Percentiles rank a stretch among this genome's conserved stretches.
These are phyloP conservation scores for Huntiella bhutanensis DNA, from an alignment of 2,329 filamentous ascomycete genomes.

Conservation along the genomic window DNA sequence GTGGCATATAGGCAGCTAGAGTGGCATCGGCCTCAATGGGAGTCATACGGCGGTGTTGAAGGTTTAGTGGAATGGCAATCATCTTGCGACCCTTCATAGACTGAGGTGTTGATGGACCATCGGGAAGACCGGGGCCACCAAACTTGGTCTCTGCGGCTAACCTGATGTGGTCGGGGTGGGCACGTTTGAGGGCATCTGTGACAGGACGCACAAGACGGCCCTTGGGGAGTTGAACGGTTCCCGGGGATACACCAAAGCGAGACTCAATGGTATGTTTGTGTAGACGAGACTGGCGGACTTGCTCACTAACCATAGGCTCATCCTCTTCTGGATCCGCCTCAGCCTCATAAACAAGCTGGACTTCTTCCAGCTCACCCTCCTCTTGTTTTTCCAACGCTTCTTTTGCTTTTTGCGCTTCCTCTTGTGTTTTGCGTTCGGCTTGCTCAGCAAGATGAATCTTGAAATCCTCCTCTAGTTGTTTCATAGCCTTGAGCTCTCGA, in stretches of 20 bases:
- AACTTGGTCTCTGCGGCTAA: constrained; percentile 55
- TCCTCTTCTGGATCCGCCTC: constrained; percentile 16
- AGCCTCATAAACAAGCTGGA: constrained; percentile 18
- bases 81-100: constrained; percentile 38
- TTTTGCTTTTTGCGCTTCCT: constrained; percentile 14
- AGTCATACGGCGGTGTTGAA: constrained; percentile 46
- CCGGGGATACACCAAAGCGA: constrained; percentile 54
- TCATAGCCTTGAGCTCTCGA: constrained; percentile 35
- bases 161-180: constrained; percentile 55
- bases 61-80: constrained; percentile 43
- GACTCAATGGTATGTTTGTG: constrained; percentile 60
- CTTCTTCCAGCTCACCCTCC: constrained; percentile 18
- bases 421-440: constrained; percentile 20
- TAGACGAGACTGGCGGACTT: constrained; percentile 26
- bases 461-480: constrained; percentile 38
- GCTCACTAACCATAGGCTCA: constrained; percentile 14
- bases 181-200: constrained; percentile 43
- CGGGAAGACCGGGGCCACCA: constrained; percentile 57
- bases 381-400: constrained; percentile 11
- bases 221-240: constrained; percentile 56
- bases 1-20: constrained; percentile 49
- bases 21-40: constrained; percentile 61
- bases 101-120: constrained; percentile 53
- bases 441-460: constrained; percentile 22
- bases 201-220: constrained; percentile 53